Evolutionary conservation across 2,329 filamentous ascomycete species (phyloP).

Genomic region (Penicillium sp.): DNA sequence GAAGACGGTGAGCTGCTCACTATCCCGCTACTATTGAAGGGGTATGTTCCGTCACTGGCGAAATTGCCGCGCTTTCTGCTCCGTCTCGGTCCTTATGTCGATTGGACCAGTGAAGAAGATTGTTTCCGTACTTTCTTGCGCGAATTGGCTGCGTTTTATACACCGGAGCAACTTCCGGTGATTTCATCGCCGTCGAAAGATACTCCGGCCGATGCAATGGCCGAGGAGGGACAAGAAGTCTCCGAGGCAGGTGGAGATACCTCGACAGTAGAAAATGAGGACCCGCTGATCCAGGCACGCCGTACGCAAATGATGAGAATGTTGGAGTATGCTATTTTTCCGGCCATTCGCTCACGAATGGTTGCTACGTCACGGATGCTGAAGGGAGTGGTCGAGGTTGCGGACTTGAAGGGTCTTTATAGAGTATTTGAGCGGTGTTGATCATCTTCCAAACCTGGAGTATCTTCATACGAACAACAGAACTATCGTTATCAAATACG

Average conservation of each 20-base stretch:
- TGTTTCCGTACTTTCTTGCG: constrained; percentile 85
- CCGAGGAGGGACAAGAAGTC: not conserved
- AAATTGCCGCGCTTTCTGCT: constrained; percentile 90
- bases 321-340: constrained; percentile 86
- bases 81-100: constrained; percentile 80
- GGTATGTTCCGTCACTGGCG: constrained; percentile 79
- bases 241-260: constrained; percentile 10
- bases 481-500: not conserved
- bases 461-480: not conserved
- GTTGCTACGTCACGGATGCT: constrained; percentile 79
- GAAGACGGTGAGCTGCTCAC: constrained; percentile 73
- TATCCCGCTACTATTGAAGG: constrained; percentile 83
- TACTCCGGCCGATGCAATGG: not conserved
- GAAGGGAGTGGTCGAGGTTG: constrained; percentile 79
- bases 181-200: constrained; percentile 7
- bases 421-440: constrained; percentile 92
- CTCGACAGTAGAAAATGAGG: constrained; percentile 44
- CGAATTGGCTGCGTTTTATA: constrained; percentile 87
- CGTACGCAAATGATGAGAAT: constrained; percentile 70
- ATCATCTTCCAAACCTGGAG: constrained; percentile 22
- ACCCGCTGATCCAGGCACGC: constrained; percentile 51
- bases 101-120: constrained; percentile 80
- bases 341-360: constrained; percentile 78
- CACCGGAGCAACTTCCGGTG: constrained; percentile 77
- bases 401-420: constrained; percentile 90